phyloP scores from a whole-genome alignment of 1,284 basidiomycete genomes.

The Cryptococcus sp. region DNA sequence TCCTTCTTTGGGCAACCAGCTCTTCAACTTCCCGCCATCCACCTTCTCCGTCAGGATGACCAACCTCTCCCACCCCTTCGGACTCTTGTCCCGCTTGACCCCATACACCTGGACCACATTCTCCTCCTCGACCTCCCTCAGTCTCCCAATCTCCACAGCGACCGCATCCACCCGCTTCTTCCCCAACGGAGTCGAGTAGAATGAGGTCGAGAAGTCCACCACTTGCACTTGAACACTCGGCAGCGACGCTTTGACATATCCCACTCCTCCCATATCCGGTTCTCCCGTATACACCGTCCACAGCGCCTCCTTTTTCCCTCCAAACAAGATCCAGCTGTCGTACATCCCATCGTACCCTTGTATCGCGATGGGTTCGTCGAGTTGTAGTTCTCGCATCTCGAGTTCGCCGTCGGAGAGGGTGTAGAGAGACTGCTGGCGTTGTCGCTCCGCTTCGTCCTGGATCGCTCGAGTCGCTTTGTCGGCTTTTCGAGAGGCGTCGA shows the following conservation, averaged over 20 bases:
- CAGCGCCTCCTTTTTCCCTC: slow-evolving; percentile 32
- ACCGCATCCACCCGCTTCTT: slow-evolving; percentile 38
- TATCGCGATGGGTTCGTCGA: slow-evolving; percentile 31
- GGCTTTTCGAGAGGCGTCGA: slow-evolving; percentile 33
- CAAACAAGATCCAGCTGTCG: slow-evolving; percentile 37
- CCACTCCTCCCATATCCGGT: slow-evolving; percentile 42
- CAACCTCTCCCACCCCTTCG: slow-evolving; percentile 43
- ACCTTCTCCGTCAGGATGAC: slow-evolving; percentile 36
- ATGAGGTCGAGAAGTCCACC: slow-evolving; percentile 41
- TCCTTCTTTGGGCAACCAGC: slow-evolving; percentile 36
- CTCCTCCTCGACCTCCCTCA: slow-evolving; percentile 28
- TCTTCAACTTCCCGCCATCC: slow-evolving; percentile 30
- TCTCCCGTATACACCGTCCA: slow-evolving; percentile 46
- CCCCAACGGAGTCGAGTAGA: slow-evolving; percentile 38
- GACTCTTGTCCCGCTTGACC: slow-evolving; percentile 37
- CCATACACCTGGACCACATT: slow-evolving; percentile 34
- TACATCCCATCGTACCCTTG: slow-evolving; percentile 33
- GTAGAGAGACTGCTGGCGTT: slow-evolving; percentile 26
- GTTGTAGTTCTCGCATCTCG: slow-evolving; percentile 29
- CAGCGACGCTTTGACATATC: slow-evolving; percentile 49
- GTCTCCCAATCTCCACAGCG: slow-evolving; percentile 27
- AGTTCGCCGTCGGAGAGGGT: slow-evolving; percentile 36
- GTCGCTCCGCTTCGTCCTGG: slow-evolving; percentile 24
- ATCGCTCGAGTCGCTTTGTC: slow-evolving; percentile 24
- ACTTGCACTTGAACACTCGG: slow-evolving; percentile 37